These are phyloP conservation scores for Cladophialophora psammophila DNA, from an alignment of 2,329 filamentous ascomycete genomes.

Conservation along the genomic window DNA sequence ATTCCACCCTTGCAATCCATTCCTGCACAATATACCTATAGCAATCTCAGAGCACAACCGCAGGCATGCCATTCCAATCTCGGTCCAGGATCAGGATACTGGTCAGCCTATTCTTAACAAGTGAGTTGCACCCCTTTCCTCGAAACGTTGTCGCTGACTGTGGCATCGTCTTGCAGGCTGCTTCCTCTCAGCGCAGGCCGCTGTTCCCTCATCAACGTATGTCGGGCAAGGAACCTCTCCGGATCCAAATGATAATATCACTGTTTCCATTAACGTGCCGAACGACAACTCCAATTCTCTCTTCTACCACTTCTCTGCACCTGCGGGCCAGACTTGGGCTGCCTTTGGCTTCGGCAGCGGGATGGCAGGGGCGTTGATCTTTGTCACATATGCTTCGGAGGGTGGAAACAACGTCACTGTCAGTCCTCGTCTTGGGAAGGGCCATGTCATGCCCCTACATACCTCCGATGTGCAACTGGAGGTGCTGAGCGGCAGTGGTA, in stretches of 20 bases:
- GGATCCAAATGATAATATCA: slow-evolving; percentile 35
- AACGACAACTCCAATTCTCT: slow-evolving; percentile 36
- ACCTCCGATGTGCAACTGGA: slow-evolving; percentile 53
- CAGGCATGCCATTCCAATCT: slow-evolving; percentile 5
- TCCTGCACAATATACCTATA: slow-evolving; percentile 4
- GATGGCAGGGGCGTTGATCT: slow-evolving; percentile 44
- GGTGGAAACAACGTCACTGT: slow-evolving; percentile 42
- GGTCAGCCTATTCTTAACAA: slow-evolving; percentile 24
- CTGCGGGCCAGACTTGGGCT: slow-evolving; percentile 40
- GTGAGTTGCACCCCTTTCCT: slow-evolving; percentile 20
- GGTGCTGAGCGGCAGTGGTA: slow-evolving; percentile 57
- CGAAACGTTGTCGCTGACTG: background rate
- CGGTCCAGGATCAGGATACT: slow-evolving; percentile 22
- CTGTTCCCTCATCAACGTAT: slow-evolving; percentile 31
- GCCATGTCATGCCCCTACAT: slow-evolving; percentile 47
- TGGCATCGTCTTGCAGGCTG: slow-evolving; percentile 17
- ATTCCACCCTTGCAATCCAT: background rate
- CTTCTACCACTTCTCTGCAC: slow-evolving; percentile 40
- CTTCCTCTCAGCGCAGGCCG: slow-evolving; percentile 30
- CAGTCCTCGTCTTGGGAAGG: slow-evolving; percentile 41
- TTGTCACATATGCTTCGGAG: slow-evolving; percentile 42
- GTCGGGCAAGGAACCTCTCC: slow-evolving; percentile 30
- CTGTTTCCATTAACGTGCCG: slow-evolving; percentile 41
- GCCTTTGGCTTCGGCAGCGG: slow-evolving; percentile 42
- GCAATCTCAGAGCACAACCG: slow-evolving; percentile 10